Percentiles rank a stretch among this genome's conserved stretches.
Conservation (phyloP, 116 monocot genomes). For the Trichopus zeylanicus region DNA sequence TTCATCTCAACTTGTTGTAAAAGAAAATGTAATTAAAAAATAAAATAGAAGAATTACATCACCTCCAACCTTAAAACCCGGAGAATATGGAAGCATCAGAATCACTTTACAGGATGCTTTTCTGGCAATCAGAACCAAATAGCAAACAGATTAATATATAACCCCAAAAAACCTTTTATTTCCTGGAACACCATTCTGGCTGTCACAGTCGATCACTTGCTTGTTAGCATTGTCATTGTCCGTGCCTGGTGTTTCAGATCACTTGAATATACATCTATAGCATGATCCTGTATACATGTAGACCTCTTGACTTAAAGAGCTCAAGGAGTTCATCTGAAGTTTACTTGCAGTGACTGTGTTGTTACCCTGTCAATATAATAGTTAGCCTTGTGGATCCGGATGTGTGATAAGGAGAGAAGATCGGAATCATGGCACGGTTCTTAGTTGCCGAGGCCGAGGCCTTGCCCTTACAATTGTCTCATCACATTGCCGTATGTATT, state of each 20-base stretch:
- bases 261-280: no score
- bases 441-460: conserved; percentile 35
- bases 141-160: not conserved
- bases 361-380: not conserved
- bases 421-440: conserved; percentile 16
- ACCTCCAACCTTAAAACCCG: not conserved
- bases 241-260: no score
- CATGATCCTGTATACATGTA: not conserved
- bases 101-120: not conserved
- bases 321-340: not conserved
- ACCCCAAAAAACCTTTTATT: no score
- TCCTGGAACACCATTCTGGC: no score
- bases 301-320: not conserved
- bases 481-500: conserved; percentile 75
- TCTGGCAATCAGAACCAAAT: not conserved
- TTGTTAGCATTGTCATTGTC: not conserved
- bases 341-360: not conserved
- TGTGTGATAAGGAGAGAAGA: not conserved
- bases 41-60: not conserved
- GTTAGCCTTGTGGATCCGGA: conserved; percentile 5
- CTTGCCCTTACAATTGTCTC: conserved; percentile 64
- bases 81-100: not conserved
- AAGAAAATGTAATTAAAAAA: conserved; percentile 1
- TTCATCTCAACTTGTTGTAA: no score
- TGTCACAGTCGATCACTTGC: not conserved